Evolutionary conservation across 2,329 filamentous ascomycete genomes (phyloP), one percentile per base, ranked within the genome.

Genomic region (Xenoacremonium recifei): DNA sequence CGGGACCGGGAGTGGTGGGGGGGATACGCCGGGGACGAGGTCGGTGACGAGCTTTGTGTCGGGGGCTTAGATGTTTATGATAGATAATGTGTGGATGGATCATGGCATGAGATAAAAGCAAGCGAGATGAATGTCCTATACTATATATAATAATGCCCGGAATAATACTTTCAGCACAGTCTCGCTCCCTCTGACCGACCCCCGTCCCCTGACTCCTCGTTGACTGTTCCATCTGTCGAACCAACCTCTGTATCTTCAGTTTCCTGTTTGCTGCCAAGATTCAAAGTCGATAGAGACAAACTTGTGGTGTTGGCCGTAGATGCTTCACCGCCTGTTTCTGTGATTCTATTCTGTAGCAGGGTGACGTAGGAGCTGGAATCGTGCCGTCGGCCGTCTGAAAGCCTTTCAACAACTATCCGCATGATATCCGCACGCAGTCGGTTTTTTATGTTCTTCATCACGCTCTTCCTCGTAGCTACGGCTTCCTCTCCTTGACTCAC

Each of bases 311-410:
- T n/a, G n/a, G n/a, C n/a, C n/a, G n/a, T n/a, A n/a, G n/a, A n/a
- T n/a, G n/a, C n/a, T n/a, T n/a, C n/a, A n/a, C n/a, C n/a, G n/a
- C n/a, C n/a, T n/a, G n/a, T n/a, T n/a, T n/a, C n/a, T n/a, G n/a
- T n/a, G n/a, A n/a, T n/a, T n/a, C n/a, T n/a, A n/a, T n/a, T n/a
- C n/a, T n/a, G n/a, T n/a, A n/a, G n/a, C n/a, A n/a, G n/a, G n/a
- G n/a, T n/a, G n/a, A n/a, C n/a, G n/a, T n/a, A n/a, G n/a, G n/a
- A n/a, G 15, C 42, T 45, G 9, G 42, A 40, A 21, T 45, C 42
- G 12, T 45, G 42, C 15, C 33, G 37, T 4, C 42, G 38, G 16
- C 42, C 42, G 29, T 45, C 37, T 5, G 37, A 15, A 11, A 45
- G 15, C 21, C 20, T 40, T 12, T 45, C 42, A 4, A 30, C 17